Evolutionary conservation across 192 early-diverging fungal species (phyloP), one percentile per base, ranked within the genome.

Genomic region (Coemansia sp.): DNA sequence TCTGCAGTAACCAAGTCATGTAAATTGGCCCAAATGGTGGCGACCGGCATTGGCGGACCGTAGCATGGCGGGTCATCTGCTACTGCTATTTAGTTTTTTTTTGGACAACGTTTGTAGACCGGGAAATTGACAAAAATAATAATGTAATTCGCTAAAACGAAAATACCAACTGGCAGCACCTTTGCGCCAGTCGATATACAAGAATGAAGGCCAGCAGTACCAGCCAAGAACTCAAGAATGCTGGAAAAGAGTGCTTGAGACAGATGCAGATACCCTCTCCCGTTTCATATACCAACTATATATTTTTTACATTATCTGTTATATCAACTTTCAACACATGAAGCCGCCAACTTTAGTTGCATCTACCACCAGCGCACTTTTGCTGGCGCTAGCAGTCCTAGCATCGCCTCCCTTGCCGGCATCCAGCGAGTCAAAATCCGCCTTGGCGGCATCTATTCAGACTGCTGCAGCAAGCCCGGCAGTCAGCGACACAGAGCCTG

Each of bases 301-400:
- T 43, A 13, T 43, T 8, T 46, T 46, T 16, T 16, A 5, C 1
- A 46, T 16, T 16, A n/a, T 16, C 24, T 66, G 1, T 54, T 57
- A 20, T 40, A 67, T 20, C 20, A 36, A 54, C 10, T 13, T 20
- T 55, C 36, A 42, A 52, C 49, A 20, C 46, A 71, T 71, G 69
- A 71, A 55, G 31, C 55, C 38, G n/a, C 38, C 3, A 24, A 24
- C 18, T 42, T 42, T 63, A 10, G 8, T 24, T 3, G 63, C 20
- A 43, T 36, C 47, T 43, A 5, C 38, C 27, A 22, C 27, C 29
- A 41, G 61, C n/a, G 61, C 11, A 33, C 22, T 63, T 22, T 24
- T 63, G n/a, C 38, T 63, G 3, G 36, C 38, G 5, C 61, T 41
- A 22, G 61, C 61, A 38, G 61, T 41, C 38, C 38, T 22, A n/a